Evolutionary conservation across 345 rosid genomes (phyloP), one percentile per base, ranked within the genome.

Genomic region (Eucalyptus sp.): DNA sequence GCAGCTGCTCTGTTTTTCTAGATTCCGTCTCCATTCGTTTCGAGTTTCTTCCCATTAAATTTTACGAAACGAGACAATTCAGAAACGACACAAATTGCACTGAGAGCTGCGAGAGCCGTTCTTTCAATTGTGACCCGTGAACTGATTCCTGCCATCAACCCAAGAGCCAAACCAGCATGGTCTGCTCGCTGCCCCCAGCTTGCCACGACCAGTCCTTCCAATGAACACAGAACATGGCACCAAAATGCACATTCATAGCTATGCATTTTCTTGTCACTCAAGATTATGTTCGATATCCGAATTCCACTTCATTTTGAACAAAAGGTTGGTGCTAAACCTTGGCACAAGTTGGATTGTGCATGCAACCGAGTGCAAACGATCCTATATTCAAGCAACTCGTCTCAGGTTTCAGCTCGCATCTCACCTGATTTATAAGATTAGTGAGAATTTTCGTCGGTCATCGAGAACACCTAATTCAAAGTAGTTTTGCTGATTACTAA

Each of bases 311-410:
- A 25, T 37, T 20, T 22, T 41, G 83, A 20, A 76, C 29, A 76
- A 2, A 76, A 76, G 8, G 15, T 1, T 2, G 29, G 48, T 43
- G 48, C 83, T 76, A 1, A 7, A 37, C 2, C 15, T 41, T 0
- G 2, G 48, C 46, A 41, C 83, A 6, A 76, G 15, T 3, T 76
- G 2, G 48, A 76, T 20, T 76, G 27, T 41, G 2, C 29, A 3
- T 18, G 5, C 8, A 37, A 20, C 3, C 4, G 0, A 76, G 8
- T 37, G 27, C 48, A 20, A 41, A 20, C 1, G 2, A 37, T 76
- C 1, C 0, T 3, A 37, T 76, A 0, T 37, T 20, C 0, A 4
- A 41, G 48, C 14, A 41, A 10, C 2, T 20, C 8, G 0, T 1
- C 7, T 4, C 1, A 1, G 1, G 4, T 37, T 37, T 76, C 3